A percentile compares a stretch with the other conserved stretches of the same genome.
Evolutionary conservation across 192 early-diverging fungal species (phyloP).

Genomic region (Podila epicladia): DNA sequence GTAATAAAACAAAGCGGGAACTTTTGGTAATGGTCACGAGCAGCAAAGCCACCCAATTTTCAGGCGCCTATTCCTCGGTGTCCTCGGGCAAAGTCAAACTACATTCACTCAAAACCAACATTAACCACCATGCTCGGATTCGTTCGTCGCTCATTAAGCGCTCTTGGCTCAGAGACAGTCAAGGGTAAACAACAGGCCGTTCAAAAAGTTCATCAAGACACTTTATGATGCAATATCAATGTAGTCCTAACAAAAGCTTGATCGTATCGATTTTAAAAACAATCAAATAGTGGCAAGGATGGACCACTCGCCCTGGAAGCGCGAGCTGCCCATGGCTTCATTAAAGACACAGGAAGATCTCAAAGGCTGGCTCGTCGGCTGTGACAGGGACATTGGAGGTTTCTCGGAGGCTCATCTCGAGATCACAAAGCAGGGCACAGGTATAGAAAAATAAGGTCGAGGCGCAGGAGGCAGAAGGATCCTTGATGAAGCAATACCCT

Average conservation of each 20-base stretch:
- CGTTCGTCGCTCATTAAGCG: conserved; percentile 31
- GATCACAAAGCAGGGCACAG: conserved; percentile 54
- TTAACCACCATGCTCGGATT: conserved; percentile 24
- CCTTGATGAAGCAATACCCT: too few relatives aligned
- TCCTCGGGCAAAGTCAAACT: too few relatives aligned
- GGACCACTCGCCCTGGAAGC: conserved; percentile 67
- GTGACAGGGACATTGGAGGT: conserved; percentile 92
- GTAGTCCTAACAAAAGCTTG: background rate
- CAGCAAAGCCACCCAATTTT: too few relatives aligned
- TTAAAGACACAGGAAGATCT: conserved; percentile 73
- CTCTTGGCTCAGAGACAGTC: conserved; percentile 35
- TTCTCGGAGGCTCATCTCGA: conserved; percentile 49
- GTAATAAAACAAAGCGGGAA: background rate
- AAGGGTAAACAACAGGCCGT: conserved; percentile 16
- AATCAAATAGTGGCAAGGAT: conserved; percentile 37
- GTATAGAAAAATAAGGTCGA: background rate
- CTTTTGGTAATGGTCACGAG: background rate
- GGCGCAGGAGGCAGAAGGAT: background rate
- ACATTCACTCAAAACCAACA: background rate
- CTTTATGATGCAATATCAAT: background rate
- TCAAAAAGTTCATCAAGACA: too few relatives aligned
- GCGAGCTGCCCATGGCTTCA: conserved; percentile 75
- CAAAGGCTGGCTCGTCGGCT: conserved; percentile 82
- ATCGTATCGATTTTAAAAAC: background rate
- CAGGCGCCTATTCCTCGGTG: too few relatives aligned